Evolutionary conservation across 129 eudicot species (phyloP).

Genomic region (Escallonia herrerae): DNA sequence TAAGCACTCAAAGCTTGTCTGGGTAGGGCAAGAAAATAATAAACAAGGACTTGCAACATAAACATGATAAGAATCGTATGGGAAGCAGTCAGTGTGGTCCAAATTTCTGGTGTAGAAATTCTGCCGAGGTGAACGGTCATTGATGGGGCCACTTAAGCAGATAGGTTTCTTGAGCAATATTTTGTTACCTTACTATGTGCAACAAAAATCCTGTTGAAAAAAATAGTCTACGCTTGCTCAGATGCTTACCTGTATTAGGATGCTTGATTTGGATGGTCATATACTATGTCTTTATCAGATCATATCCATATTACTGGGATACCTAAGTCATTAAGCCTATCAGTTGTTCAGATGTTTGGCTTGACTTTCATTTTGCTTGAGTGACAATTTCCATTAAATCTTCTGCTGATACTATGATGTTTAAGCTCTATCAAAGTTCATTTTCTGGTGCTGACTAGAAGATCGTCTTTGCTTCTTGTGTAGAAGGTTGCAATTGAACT

Average conservation of each 20-base stretch:
- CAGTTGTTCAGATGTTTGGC: too few relatives aligned
- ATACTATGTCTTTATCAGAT: too few relatives aligned
- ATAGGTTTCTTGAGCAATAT: not conserved
- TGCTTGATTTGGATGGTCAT: too few relatives aligned
- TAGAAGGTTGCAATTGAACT: conserved; percentile 83
- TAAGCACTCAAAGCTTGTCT: not conserved
- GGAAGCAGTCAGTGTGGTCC: not conserved
- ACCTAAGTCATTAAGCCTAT: too few relatives aligned
- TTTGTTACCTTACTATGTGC: not conserved
- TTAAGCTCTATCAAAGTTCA: not conserved
- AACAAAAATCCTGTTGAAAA: not conserved
- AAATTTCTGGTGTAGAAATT: not conserved
- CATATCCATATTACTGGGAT: too few relatives aligned
- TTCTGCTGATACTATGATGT: not conserved
- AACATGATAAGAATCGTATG: not conserved
- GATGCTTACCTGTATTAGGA: too few relatives aligned
- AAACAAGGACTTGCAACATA: not conserved
- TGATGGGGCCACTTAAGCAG: not conserved
- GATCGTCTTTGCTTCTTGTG: conserved; percentile 11
- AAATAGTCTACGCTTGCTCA: not conserved
- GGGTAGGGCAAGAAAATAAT: not conserved
- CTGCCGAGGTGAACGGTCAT: not conserved
- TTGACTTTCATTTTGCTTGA: not conserved
- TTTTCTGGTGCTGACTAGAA: conserved; percentile 15
- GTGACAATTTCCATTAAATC: not conserved